Base-by-base conservation (phyloP, 148 eudicot species). In the Nyssa sinensis region DNA sequence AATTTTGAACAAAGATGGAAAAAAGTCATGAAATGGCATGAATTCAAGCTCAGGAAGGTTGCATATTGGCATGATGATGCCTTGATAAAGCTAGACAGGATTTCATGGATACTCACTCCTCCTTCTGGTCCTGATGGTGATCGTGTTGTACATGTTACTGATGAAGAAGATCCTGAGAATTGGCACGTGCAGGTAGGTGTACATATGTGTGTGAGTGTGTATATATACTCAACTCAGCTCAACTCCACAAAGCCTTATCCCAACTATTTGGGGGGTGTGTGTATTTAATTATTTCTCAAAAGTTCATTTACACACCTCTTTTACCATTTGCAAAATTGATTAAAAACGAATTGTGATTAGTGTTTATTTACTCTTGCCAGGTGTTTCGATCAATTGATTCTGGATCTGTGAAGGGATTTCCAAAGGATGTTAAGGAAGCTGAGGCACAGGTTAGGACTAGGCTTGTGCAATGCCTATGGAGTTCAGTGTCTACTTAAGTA, bases 1-100 rank as follows among this genome's bases (percentile, higher is more conserved):
- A 81, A 81, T 69, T 81, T 81, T 29, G 83, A 81, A 62, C 83
- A 81, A 76, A 81, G 83, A 77, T 81, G 83, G 83, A 81, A 58
- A 64, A 81, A 76, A 81, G 80, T 74, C 37, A 28, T 77, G 29
- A 81, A 76, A 69, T 72, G 83, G 83, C 64, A 64, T 8, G 58
- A 75, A 57, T 72, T 75, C 25, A 58, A 55, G 59, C 33, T 76
- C 27, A 76, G 64, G 30, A 76, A 73, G 44, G 73, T 76, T 59
- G 39, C 62, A 37, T 71, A 69, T 37, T 81, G 83, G 83, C 75
- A 81, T 37, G 83, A 81, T 37, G 80, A 81, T 67, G 75, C 80
- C 30, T 66, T 81, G 65, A 74, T 81, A 60, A 81, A 76, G 74
- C 72, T 81, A 49, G 83, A 81, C n/a, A 64, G 83, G 10, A 76